Evolutionary conservation across 2,329 filamentous ascomycete genomes (phyloP).

Genomic region (Tympanopsis confertula): DNA sequence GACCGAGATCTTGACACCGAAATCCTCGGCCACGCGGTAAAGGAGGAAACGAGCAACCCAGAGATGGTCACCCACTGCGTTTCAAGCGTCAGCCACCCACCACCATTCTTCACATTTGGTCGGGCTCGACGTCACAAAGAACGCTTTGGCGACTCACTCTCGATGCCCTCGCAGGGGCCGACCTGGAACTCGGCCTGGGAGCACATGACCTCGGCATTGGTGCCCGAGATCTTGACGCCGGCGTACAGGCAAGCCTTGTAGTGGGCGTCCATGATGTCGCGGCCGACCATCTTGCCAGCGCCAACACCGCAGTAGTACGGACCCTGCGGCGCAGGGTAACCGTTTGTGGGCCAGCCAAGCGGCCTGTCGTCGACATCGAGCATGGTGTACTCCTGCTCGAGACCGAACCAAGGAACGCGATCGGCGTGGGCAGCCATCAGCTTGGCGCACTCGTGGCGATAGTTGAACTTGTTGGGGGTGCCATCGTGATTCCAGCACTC

Average conservation of each 20-base stretch:
- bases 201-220: slow-evolving; percentile 98
- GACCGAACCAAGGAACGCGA: slow-evolving; percentile 89
- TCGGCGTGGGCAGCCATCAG: slow-evolving; percentile 78
- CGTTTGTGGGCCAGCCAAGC: slow-evolving; percentile 78
- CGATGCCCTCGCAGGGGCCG: slow-evolving; percentile 76
- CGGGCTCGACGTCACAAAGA: slow-evolving; percentile 5
- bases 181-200: slow-evolving; percentile 98
- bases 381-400: slow-evolving; percentile 95
- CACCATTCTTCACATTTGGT: slow-evolving; percentile 7
- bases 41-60: slow-evolving; percentile 88
- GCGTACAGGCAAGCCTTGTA: slow-evolving; percentile 79
- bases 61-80: slow-evolving; percentile 79
- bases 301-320: slow-evolving; percentile 98
- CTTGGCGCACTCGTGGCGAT: slow-evolving; percentile 80
- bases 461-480: slow-evolving; percentile 97
- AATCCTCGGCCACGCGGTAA: slow-evolving; percentile 86
- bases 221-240: slow-evolving; percentile 87
- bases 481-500: slow-evolving; percentile 93
- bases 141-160: slow-evolving; percentile 41
- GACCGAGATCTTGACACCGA: slow-evolving; percentile 89
- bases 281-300: slow-evolving; percentile 91
- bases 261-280: slow-evolving; percentile 93
- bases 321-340: slow-evolving; percentile 78
- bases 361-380: slow-evolving; percentile 78
- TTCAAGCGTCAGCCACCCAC: slow-evolving; percentile 11